Evolutionary conservation across 2,329 filamentous ascomycete species (phyloP), one percentile per base, ranked within the genome.

Genomic region (Beauveria sp.): DNA sequence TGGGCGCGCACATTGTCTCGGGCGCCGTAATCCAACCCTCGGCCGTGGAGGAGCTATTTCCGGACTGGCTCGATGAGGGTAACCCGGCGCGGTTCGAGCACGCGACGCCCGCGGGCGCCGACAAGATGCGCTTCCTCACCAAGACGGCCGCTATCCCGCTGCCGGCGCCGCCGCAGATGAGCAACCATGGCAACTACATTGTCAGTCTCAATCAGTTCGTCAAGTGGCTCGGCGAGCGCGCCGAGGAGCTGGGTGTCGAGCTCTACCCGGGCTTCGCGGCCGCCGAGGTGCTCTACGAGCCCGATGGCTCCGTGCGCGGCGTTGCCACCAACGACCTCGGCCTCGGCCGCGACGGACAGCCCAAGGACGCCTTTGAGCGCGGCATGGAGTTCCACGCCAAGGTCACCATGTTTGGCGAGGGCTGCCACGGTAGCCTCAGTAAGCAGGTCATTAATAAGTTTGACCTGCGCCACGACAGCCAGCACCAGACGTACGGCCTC

Each of bases 321-420:
- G 93, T 99, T 46, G 94, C 94, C 20, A 99, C 94, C 52, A 97
- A 97, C 70, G 94, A 99, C 70, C 79, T 97, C 24, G 94, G 94
- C 44, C 84, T 99, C 63, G 87, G 83, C 10, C 84, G 92, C 59
- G 84, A 89, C 68, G 93, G 93, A 44, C 89, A 88, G 73, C 85
- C 92, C 41, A 97, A 96, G 78, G 89, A 94, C 61, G 87, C 82
- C 7, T 99, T 97, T 70, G 92, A 97, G 80, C 84, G 94, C 63
- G 94, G 94, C 63, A 99, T 99, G 94, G 94, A 96, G 76, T 99
- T 99, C 72, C 92, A 96, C 70, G 93, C 94, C 7, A 83, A 89
- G 62, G 87, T 94, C 55, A 99, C 94, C 43, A 81, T 99, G 60
- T 92, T 99, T 62, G 94, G 84, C 14, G 94, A 99, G 77, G 94